phyloP scores from a whole-genome alignment of 2,329 filamentous ascomycete species.

The Alternaria longipes region DNA sequence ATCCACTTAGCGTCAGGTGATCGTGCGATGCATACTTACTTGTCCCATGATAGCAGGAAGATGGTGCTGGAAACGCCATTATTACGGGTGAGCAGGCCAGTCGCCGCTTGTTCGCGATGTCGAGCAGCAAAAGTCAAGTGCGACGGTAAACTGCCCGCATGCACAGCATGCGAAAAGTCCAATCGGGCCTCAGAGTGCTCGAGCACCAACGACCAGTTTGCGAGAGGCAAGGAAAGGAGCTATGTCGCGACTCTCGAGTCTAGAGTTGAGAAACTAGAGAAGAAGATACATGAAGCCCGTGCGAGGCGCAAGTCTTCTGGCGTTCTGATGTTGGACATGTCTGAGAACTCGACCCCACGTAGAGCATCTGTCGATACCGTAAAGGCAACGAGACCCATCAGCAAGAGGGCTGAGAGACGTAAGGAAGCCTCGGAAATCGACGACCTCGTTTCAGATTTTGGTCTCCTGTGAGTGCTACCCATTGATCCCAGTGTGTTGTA shows the following conservation, averaged over 20 bases:
- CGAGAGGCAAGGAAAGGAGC: conserved; percentile 92
- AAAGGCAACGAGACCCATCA: conserved; percentile 43
- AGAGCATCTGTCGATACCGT: conserved; percentile 48
- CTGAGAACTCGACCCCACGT: conserved; percentile 64
- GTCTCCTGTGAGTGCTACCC: conserved; percentile 73
- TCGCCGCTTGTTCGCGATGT: conserved; percentile 82
- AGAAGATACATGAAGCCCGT: conserved; percentile 71
- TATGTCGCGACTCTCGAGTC: conserved; percentile 97
- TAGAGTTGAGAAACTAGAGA: conserved; percentile 86
- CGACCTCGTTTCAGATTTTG: conserved; percentile 91
- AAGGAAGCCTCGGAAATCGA: conserved; percentile 88
- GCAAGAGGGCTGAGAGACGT: conserved; percentile 56
- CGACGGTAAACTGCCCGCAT: conserved; percentile 94
- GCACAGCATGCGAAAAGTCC: conserved; percentile 92
- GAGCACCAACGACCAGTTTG: conserved; percentile 94
- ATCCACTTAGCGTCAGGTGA: conserved; percentile 1
- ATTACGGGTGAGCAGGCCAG: conserved; percentile 78
- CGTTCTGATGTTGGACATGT: conserved; percentile 68
- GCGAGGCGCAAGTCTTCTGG: conserved; percentile 78
- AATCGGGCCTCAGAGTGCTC: conserved; percentile 88
- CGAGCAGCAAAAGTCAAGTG: conserved; percentile 97
- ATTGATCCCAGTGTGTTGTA: background rate
- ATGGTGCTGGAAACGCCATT: conserved; percentile 66
- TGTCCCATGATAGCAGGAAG: conserved; percentile 27
- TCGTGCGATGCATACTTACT: conserved; percentile 10